phyloP scores from a whole-genome alignment of 73 alveolate genomes.

The Paramecium caudatum region DNA sequence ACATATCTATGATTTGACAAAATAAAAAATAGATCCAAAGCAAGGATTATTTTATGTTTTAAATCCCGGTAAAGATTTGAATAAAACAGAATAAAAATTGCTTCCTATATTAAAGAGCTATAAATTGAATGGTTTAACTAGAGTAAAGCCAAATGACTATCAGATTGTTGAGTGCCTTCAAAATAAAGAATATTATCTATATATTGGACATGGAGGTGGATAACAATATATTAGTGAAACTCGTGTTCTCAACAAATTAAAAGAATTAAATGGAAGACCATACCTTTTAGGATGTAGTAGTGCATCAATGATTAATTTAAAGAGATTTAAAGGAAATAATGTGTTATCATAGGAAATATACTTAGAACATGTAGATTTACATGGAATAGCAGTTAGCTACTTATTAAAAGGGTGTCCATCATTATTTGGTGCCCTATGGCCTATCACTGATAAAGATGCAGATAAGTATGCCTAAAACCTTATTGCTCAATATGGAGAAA shows the following conservation, averaged over 20 bases:
- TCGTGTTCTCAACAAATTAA: neutral
- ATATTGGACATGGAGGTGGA: conserved; percentile 71
- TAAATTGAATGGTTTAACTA: neutral
- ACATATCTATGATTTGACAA: conserved; percentile 35
- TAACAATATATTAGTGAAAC: conserved; percentile 29
- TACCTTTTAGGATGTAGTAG: conserved; percentile 58
- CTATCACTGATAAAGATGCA: conserved; percentile 63
- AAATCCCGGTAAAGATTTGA: conserved; percentile 51
- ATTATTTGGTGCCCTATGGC: conserved; percentile 63
- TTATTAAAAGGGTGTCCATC: conserved; percentile 63
- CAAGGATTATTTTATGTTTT: conserved; percentile 48
- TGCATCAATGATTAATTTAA: conserved; percentile 51
- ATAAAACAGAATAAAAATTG: conserved; percentile 25
- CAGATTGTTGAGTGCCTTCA: neutral
- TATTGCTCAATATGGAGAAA: conserved; percentile 21
- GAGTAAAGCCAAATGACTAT: conserved; percentile 53
- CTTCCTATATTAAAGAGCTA: conserved; percentile 28
- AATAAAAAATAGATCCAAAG: neutral
- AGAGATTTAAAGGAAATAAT: conserved; percentile 23
- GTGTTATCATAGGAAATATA: neutral
- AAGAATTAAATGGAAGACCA: conserved; percentile 31
- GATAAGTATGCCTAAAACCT: conserved; percentile 54
- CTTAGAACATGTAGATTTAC: conserved; percentile 39
- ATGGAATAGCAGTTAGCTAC: conserved; percentile 37
- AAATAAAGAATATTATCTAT: conserved; percentile 47